These are phyloP conservation scores for Gastrolobium bilobum DNA, from an alignment of 306 rosid genomes.

Conservation along the genomic window DNA sequence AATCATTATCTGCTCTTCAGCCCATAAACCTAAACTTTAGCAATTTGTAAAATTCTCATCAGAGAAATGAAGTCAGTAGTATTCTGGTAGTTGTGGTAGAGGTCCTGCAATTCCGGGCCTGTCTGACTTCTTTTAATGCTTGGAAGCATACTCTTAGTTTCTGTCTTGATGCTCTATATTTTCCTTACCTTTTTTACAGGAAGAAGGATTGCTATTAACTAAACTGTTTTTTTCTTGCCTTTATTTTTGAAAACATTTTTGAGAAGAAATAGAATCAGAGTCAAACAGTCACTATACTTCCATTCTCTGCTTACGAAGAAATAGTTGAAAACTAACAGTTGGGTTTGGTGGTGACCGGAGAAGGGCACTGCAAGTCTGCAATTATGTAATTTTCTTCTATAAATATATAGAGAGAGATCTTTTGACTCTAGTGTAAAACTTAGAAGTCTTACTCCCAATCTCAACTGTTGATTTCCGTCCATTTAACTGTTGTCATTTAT, in stretches of 20 bases:
- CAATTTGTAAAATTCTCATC: slow-evolving; percentile 5
- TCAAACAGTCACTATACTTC: background rate
- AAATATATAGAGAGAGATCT: background rate
- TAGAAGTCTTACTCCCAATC: too few relatives aligned
- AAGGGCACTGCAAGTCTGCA: background rate
- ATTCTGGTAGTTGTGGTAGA: slow-evolving; percentile 17
- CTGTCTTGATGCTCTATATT: background rate
- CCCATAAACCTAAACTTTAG: background rate
- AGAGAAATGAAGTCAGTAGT: slow-evolving; percentile 14
- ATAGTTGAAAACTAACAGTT: slow-evolving; percentile 16
- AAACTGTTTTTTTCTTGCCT: background rate
- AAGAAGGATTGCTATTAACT: background rate
- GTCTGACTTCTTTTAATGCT: slow-evolving; percentile 31
- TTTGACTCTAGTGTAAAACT: too few relatives aligned
- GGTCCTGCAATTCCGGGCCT: background rate
- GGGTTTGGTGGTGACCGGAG: slow-evolving; percentile 6
- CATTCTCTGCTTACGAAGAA: background rate
- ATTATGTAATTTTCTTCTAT: slow-evolving; percentile 9
- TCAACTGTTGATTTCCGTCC: too few relatives aligned
- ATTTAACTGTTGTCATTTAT: too few relatives aligned
- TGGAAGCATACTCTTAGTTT: slow-evolving; percentile 24
- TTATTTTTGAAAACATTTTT: background rate
- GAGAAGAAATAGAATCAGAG: background rate
- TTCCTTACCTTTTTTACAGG: slow-evolving; percentile 1
- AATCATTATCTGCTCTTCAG: slow-evolving; percentile 1